phyloP scores from a whole-genome alignment of 2,329 filamentous ascomycete genomes.

The Fulvia fulva region DNA sequence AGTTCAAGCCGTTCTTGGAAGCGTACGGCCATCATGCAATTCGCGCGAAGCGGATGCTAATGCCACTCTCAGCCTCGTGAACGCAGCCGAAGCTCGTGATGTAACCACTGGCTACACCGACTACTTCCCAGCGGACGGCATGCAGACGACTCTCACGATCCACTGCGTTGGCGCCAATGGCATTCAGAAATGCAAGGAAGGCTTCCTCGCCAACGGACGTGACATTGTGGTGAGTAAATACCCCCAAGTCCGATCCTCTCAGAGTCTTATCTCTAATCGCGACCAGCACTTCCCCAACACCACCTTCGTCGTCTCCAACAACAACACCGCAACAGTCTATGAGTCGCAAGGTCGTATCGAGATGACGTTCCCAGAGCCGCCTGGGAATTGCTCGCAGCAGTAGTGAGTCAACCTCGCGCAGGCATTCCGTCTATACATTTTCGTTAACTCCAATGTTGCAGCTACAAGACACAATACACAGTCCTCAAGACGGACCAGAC shows the following conservation, averaged over 20 bases:
- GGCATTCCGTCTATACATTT: not conserved
- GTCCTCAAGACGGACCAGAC: constrained; percentile 8
- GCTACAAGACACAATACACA: constrained; percentile 5
- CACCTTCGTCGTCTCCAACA: constrained; percentile 3
- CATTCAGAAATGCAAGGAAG: constrained; percentile 8
- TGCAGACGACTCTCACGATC: constrained; percentile 8
- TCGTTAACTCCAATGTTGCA: not conserved
- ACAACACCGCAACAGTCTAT: constrained; percentile 6
- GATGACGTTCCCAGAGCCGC: not conserved
- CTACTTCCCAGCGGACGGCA: constrained; percentile 11
- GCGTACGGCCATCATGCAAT: not conserved
- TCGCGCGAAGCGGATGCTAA: not conserved
- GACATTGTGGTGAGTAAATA: constrained; percentile 3
- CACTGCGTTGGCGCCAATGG: constrained; percentile 4
- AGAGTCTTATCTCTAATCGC: too few relatives aligned
- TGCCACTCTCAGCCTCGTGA: constrained; percentile 1
- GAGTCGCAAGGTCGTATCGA: constrained; percentile 7
- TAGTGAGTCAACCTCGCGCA: too few relatives aligned
- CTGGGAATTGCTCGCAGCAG: constrained; percentile 10
- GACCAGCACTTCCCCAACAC: constrained; percentile 11
- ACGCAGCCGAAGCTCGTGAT: constrained; percentile 2
- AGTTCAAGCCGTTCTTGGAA: not conserved
- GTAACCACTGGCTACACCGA: constrained; percentile 11
- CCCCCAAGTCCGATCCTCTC: not conserved
- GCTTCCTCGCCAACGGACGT: not conserved